Percentiles rank a stretch among this genome's conserved stretches.
Evolutionary conservation across 768 basidiomycete species (phyloP).

Genomic region (Imleria badia): DNA sequence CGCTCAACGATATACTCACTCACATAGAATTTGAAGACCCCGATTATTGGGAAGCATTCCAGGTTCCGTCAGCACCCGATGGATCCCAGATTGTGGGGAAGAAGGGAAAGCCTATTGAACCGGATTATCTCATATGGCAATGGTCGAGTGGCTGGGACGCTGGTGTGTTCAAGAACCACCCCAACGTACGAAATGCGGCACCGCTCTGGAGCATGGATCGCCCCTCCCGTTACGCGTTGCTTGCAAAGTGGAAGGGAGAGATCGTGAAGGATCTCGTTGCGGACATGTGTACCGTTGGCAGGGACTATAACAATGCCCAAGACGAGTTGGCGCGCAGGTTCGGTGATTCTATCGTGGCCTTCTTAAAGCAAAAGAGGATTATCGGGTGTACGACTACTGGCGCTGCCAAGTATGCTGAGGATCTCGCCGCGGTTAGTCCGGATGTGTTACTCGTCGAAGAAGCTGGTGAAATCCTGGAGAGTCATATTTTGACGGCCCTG

Average conservation of each 20-base stretch:
- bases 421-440: slow-evolving; percentile 47
- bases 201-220: slow-evolving; percentile 40
- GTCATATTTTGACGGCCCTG: slow-evolving; percentile 64
- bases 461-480: slow-evolving; percentile 72
- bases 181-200: slow-evolving; percentile 22
- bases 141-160: slow-evolving; percentile 49
- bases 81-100: slow-evolving; percentile 46
- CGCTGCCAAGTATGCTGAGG: slow-evolving; percentile 58
- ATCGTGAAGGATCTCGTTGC: slow-evolving; percentile 37
- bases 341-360: slow-evolving; percentile 32
- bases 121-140: slow-evolving; percentile 43
- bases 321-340: slow-evolving; percentile 38
- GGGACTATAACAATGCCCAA: slow-evolving; percentile 43
- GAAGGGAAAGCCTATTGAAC: slow-evolving; percentile 35
- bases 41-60: slow-evolving; percentile 46
- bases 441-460: slow-evolving; percentile 67
- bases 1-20: slow-evolving; percentile 36
- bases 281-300: slow-evolving; percentile 34
- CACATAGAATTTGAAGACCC: slow-evolving; percentile 53
- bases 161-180: slow-evolving; percentile 38
- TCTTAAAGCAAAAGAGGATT: slow-evolving; percentile 50
- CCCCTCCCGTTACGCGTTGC: slow-evolving; percentile 25
- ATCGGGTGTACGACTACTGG: slow-evolving; percentile 72
- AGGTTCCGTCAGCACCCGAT: slow-evolving; percentile 39
- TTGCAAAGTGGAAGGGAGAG: slow-evolving; percentile 37